These are phyloP conservation scores for Chrysanthemum seticuspe DNA, from an alignment of 129 eudicot genomes.

Conservation along the genomic window DNA sequence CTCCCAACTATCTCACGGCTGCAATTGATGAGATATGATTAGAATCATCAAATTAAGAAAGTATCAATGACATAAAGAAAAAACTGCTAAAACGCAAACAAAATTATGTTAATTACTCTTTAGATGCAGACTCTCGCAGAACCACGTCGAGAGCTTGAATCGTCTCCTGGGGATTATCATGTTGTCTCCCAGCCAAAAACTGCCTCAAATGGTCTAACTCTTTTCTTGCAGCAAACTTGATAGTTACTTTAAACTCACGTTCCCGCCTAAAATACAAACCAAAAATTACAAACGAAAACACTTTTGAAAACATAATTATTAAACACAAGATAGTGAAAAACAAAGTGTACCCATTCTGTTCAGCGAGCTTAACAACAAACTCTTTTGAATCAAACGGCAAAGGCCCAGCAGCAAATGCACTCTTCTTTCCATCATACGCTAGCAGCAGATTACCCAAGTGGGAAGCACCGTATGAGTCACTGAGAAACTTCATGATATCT, in stretches of 20 bases:
- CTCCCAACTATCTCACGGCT: constrained; percentile 63
- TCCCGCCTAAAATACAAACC: constrained; percentile 33
- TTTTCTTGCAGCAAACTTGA: constrained; percentile 54
- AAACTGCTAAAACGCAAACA: not conserved
- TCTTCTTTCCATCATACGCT: not conserved
- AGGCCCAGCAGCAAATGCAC: constrained; percentile 6
- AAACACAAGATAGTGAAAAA: not conserved
- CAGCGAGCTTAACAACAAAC: not conserved
- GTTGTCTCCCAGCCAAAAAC: constrained; percentile 45
- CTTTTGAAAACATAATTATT: not conserved
- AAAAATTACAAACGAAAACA: not conserved
- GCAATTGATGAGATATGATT: constrained; percentile 8
- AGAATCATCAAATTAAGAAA: not conserved
- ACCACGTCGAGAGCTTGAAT: constrained; percentile 77
- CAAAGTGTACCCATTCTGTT: not conserved
- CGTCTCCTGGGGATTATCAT: constrained; percentile 64
- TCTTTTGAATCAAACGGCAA: not conserved
- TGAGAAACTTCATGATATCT: not conserved
- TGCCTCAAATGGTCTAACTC: constrained; percentile 49
- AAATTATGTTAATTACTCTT: constrained; percentile 8
- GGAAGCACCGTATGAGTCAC: not conserved
- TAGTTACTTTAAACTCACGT: constrained; percentile 46
- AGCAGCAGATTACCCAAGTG: not conserved
- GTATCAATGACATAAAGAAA: not conserved
- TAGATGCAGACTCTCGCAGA: constrained; percentile 49